Conservation (phyloP, 345 rosid species). For the Heritiera littoralis region DNA sequence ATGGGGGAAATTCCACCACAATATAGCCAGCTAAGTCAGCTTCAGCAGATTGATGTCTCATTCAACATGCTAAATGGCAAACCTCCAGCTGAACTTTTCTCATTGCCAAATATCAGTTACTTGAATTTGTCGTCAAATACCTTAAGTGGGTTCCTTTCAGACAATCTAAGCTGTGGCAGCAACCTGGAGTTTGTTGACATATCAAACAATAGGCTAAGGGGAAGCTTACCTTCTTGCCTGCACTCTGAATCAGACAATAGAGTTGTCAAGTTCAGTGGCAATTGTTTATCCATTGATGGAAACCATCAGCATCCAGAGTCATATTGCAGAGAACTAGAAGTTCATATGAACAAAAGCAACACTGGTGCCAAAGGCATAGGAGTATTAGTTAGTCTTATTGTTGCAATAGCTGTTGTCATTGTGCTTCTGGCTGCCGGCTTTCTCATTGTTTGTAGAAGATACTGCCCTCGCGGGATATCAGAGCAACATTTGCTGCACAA, state of each 20-base stretch:
- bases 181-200: conserved; percentile 85
- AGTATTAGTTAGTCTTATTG: conserved; percentile 44
- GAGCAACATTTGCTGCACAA: conserved; percentile 61
- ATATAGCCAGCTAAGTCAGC: conserved; percentile 54
- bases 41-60: conserved; percentile 88
- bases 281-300: conserved; percentile 60
- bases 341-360: conserved; percentile 31
- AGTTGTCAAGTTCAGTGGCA: conserved; percentile 64
- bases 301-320: conserved; percentile 61
- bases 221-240: conserved; percentile 69
- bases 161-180: conserved; percentile 57
- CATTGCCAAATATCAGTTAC: conserved; percentile 78
- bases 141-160: conserved; percentile 63
- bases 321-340: conserved; percentile 50
- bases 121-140: conserved; percentile 77
- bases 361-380: conserved; percentile 30
- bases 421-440: conserved; percentile 47
- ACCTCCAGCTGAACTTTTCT: conserved; percentile 63
- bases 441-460: conserved; percentile 44
- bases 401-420: conserved; percentile 57
- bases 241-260: conserved; percentile 49
- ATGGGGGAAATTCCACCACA: conserved; percentile 62
- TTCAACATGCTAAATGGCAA: conserved; percentile 70
- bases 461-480: conserved; percentile 38
- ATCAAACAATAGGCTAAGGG: conserved; percentile 75